Percentiles rank a stretch among this genome's conserved stretches.
Conservation (phyloP, 1,139 yeast species). For the Suhomyces chickasaworum region DNA sequence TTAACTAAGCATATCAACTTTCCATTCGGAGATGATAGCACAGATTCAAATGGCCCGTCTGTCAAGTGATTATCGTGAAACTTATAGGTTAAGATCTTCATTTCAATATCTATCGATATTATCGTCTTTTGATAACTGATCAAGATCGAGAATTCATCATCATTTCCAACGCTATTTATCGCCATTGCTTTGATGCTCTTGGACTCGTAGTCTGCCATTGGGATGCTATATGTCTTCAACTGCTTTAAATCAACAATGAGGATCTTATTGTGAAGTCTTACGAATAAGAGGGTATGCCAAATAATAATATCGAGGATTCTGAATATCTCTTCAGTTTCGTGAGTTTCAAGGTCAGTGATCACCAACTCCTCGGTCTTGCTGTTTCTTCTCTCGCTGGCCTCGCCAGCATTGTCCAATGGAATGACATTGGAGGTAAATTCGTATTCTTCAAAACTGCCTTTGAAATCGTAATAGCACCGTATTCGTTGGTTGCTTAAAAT, state of each 20-base stretch:
- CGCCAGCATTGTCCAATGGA: constrained; percentile 35
- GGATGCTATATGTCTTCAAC: constrained; percentile 30
- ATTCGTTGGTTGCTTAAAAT: constrained; percentile 58
- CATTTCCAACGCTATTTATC: not conserved
- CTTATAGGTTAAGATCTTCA: constrained; percentile 27
- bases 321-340: constrained; percentile 33
- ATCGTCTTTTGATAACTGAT: constrained; percentile 35
- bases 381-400: not conserved
- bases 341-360: constrained; percentile 39
- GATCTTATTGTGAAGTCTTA: constrained; percentile 32
- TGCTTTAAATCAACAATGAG: constrained; percentile 31
- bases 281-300: constrained; percentile 34
- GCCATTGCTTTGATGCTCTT: constrained; percentile 21
- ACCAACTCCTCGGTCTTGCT: constrained; percentile 5
- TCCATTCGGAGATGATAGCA: constrained; percentile 62
- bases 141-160: constrained; percentile 24
- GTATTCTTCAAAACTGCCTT: constrained; percentile 62
- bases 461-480: constrained; percentile 68
- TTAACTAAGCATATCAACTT: constrained; percentile 62
- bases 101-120: constrained; percentile 30
- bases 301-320: constrained; percentile 28
- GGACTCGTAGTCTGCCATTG: constrained; percentile 24
- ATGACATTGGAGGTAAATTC: constrained; percentile 37
- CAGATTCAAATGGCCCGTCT: constrained; percentile 59
- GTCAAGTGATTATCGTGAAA: constrained; percentile 41